Base-by-base conservation (phyloP, 2,329 filamentous ascomycete genomes). In the Stagonosporopsis chrysanthemi region DNA sequence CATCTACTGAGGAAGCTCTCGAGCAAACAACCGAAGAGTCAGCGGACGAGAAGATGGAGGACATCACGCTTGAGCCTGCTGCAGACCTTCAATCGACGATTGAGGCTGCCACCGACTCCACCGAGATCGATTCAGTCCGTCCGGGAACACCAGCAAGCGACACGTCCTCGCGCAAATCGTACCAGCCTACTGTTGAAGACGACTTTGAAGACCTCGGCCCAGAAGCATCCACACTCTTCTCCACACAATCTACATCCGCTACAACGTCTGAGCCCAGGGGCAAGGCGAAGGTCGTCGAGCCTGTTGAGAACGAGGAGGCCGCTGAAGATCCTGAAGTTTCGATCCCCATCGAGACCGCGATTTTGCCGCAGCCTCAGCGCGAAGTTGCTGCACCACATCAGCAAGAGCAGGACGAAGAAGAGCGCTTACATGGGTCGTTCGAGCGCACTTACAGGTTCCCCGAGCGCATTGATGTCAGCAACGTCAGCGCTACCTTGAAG, bases 361-460 rank as follows among this genome's bases (percentile, higher is more conserved):
- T 67, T 11, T 55, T 64, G 31, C 52, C 60, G 15, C 62, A 72
- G 24, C 58, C 59, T 22, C 60, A 72, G 33, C 31, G 60, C 8
- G 62, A 71, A 41, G 57, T 31, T 12, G 57, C 63, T 12, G 58
- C 51, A 33, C 60, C 70, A 8, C 49, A 67, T 38, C 56, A 70
- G 9, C 47, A 7, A 33, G 31, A 66, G 31, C 43, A 64, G n/a
- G 48, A 62, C 22, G 28, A 23, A 22, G 43, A 54, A 17, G 88
- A 90, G 78, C 86, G 87, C 66, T 84, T 81, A 58, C 78, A 88
- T 56, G 88, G 88, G 72, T 83, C 87, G 64, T 91, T 91, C 78
- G 82, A 84, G 45, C 84, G 89, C 62, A 85, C 82, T 57, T 91
- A 91, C 79, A 84, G 80, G 73, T 91, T 91, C 80, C 86, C 88